A percentile compares a stretch with the other conserved stretches of the same genome.
Evolutionary conservation across 768 basidiomycete species (phyloP).

Genomic region (Mycena filopes): DNA sequence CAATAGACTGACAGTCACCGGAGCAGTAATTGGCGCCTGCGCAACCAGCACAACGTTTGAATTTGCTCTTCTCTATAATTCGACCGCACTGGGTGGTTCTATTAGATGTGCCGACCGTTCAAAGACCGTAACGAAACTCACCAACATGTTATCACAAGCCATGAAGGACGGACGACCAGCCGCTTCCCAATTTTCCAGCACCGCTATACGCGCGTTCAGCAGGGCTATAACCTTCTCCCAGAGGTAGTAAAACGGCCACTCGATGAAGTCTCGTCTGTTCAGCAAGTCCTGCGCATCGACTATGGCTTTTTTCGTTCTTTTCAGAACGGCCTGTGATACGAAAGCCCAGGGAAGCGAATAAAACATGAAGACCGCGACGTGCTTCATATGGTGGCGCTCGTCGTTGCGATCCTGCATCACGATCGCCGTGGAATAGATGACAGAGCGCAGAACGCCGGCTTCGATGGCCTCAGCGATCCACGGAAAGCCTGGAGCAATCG

Average conservation of each 20-base stretch:
- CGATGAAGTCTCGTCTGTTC: background rate
- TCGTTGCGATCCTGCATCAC: no score
- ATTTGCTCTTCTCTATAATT: background rate
- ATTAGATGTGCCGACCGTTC: no score
- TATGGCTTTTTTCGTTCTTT: no score
- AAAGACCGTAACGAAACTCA: background rate
- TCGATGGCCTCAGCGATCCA: background rate
- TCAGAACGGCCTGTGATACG: no score
- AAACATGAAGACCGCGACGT: background rate
- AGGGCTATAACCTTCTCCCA: background rate
- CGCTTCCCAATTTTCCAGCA: slow-evolving; percentile 1
- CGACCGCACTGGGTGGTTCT: background rate
- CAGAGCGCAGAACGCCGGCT: background rate
- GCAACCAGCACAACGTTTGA: slow-evolving; percentile 1
- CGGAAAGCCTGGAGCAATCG: background rate
- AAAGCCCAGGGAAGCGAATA: no score
- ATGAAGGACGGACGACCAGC: background rate
- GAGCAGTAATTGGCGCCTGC: background rate
- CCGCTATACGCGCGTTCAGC: background rate
- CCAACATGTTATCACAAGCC: background rate
- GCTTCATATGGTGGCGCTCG: background rate
- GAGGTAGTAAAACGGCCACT: background rate
- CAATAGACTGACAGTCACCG: background rate
- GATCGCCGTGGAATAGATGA: no score
- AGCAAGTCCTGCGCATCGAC: no score